Conservation (phyloP, 2,329 filamentous ascomycete genomes). For the Neurospora sp. region DNA sequence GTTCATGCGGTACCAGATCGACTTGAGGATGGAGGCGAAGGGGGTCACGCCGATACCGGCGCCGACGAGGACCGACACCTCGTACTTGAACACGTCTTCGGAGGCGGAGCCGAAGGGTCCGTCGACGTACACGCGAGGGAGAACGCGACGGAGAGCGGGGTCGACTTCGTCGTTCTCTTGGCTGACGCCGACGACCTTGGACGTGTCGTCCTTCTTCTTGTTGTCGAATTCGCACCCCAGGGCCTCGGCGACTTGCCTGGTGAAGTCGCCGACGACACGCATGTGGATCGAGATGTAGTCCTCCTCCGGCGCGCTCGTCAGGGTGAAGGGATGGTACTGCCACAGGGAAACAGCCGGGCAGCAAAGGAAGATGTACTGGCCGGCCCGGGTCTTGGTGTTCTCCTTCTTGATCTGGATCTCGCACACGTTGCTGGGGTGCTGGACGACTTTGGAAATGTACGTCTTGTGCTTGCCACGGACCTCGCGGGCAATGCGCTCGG, state of each 20-base stretch:
- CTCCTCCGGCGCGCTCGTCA: slow-evolving; percentile 80
- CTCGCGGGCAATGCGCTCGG: slow-evolving; percentile 71
- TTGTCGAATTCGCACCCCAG: slow-evolving; percentile 69
- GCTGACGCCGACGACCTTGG: slow-evolving; percentile 61
- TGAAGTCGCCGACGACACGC: slow-evolving; percentile 76
- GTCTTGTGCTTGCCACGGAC: slow-evolving; percentile 74
- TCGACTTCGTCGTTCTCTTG: slow-evolving; percentile 51
- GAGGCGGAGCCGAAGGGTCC: slow-evolving; percentile 80
- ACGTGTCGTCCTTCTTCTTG: slow-evolving; percentile 42
- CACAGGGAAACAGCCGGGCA: slow-evolving; percentile 78
- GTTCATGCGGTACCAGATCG: slow-evolving; percentile 90
- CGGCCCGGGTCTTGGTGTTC: slow-evolving; percentile 68
- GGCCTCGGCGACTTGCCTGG: slow-evolving; percentile 55
- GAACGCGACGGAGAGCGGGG: slow-evolving; percentile 59
- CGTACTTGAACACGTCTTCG: slow-evolving; percentile 84
- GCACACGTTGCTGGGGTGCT: slow-evolving; percentile 80
- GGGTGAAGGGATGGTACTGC: slow-evolving; percentile 83
- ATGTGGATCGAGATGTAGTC: slow-evolving; percentile 85
- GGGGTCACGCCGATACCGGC: slow-evolving; percentile 82
- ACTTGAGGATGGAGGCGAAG: slow-evolving; percentile 80
- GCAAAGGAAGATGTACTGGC: slow-evolving; percentile 84
- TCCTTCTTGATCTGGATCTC: slow-evolving; percentile 92
- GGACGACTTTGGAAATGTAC: slow-evolving; percentile 79
- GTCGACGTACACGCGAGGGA: slow-evolving; percentile 74
- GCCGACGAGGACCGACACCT: slow-evolving; percentile 68